A percentile compares a stretch with the other conserved stretches of the same genome.
These are phyloP conservation scores for Aspergillus cejpii DNA, from an alignment of 2,329 filamentous ascomycete species.

Conservation along the genomic window DNA sequence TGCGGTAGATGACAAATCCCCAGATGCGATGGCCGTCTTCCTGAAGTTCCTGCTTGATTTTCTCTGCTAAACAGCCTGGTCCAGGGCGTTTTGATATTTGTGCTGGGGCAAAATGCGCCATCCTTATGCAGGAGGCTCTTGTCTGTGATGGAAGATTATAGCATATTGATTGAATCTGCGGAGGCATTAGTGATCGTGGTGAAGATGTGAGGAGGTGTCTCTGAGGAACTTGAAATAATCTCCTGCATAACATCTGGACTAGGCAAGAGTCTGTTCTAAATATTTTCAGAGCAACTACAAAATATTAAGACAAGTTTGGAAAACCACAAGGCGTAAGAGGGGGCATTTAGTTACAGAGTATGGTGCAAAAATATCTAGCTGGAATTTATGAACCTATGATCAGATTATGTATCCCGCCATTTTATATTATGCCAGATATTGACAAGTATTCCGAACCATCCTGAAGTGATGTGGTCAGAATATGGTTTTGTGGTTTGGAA, in stretches of 20 bases:
- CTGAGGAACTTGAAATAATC: not conserved
- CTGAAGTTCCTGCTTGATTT: not conserved
- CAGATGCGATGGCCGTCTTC: not conserved
- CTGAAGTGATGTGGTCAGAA: too few relatives aligned
- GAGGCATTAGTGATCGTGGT: not conserved
- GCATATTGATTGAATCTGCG: not conserved
- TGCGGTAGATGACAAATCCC: slow-evolving; percentile 5
- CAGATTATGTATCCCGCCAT: too few relatives aligned
- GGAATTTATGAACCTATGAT: too few relatives aligned
- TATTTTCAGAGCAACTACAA: not conserved
- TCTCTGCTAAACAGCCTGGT: not conserved
- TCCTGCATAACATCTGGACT: not conserved
- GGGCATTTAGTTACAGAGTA: too few relatives aligned
- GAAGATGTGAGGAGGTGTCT: not conserved
- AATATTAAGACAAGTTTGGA: not conserved
- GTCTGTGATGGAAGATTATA: not conserved
- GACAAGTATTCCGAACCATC: too few relatives aligned
- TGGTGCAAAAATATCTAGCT: too few relatives aligned
- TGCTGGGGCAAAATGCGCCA: too few relatives aligned
- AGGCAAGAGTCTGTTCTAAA: not conserved
- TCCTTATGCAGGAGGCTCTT: too few relatives aligned
- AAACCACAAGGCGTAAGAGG: not conserved
- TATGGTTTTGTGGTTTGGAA: too few relatives aligned
- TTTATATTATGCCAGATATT: too few relatives aligned
- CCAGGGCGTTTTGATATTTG: not conserved